These are phyloP conservation scores for Kuraishia floccosa DNA, from an alignment of 805 yeast genomes.

Conservation along the genomic window DNA sequence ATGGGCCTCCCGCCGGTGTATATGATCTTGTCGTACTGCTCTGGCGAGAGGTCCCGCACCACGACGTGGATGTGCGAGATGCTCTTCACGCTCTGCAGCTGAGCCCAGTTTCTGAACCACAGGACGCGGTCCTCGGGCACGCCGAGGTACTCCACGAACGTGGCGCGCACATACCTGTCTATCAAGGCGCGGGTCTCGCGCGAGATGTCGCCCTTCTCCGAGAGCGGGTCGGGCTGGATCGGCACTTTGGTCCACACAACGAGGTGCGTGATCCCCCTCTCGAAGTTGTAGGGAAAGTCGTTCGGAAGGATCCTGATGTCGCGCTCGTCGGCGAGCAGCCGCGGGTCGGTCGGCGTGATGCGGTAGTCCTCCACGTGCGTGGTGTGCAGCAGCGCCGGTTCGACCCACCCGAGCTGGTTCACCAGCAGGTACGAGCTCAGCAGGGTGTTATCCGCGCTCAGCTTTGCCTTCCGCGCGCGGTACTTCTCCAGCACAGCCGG, in stretches of 20 bases:
- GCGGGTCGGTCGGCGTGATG: slow-evolving; percentile 18
- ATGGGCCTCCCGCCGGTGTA: slow-evolving; percentile 12
- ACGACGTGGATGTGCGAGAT: slow-evolving; percentile 66
- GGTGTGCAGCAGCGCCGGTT: slow-evolving; percentile 10
- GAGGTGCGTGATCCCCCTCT: slow-evolving; percentile 37
- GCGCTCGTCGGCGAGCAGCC: slow-evolving; percentile 25
- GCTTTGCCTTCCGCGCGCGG: slow-evolving; percentile 27
- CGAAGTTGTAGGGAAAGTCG: slow-evolving; percentile 60
- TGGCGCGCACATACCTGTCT: slow-evolving; percentile 30
- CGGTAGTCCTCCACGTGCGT: slow-evolving; percentile 4
- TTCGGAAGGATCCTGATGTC: slow-evolving; percentile 40
- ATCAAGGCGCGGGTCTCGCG: slow-evolving; percentile 26
- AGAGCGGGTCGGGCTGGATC: slow-evolving; percentile 38
- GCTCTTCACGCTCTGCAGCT: slow-evolving; percentile 54
- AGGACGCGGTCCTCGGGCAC: slow-evolving; percentile 24
- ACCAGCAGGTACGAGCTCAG: slow-evolving; percentile 36
- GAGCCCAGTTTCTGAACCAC: slow-evolving; percentile 70
- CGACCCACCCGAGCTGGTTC: slow-evolving; percentile 6
- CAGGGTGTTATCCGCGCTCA: slow-evolving; percentile 22
- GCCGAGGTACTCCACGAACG: slow-evolving; percentile 35
- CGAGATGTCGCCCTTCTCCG: slow-evolving; percentile 40
- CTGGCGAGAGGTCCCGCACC: slow-evolving; percentile 25
- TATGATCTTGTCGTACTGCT: slow-evolving; percentile 10
- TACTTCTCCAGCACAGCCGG: slow-evolving; percentile 30
- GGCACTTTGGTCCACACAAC: slow-evolving; percentile 58